phyloP scores from a whole-genome alignment of 179 eudicot species.

The Beta corolliflora region DNA sequence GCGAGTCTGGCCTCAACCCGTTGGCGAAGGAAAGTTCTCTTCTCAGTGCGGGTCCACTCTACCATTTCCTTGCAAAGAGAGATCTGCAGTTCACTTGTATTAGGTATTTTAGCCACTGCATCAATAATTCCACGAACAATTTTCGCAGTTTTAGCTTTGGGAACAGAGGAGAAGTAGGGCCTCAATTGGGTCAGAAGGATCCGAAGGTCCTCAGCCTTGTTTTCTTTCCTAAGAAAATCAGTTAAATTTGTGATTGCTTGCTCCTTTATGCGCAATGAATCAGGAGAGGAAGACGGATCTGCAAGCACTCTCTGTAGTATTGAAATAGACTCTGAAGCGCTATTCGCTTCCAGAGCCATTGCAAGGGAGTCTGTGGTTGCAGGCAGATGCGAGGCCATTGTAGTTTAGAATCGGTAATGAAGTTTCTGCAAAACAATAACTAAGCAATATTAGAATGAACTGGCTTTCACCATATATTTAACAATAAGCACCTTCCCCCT shows the following conservation, averaged over 20 bases:
- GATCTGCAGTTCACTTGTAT: slow-evolving; percentile 78
- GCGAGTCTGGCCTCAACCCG: slow-evolving; percentile 88
- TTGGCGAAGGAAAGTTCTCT: slow-evolving; percentile 86
- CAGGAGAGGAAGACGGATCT: slow-evolving; percentile 79
- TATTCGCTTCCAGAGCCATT: slow-evolving; percentile 68
- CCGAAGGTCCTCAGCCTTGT: slow-evolving; percentile 70
- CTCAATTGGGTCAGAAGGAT: slow-evolving; percentile 72
- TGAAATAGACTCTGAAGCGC: slow-evolving; percentile 66
- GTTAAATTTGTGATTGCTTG: slow-evolving; percentile 79
- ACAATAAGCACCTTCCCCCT: too few relatives aligned
- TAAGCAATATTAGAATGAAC: background rate
- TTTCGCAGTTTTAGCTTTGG: slow-evolving; percentile 96
- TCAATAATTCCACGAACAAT: slow-evolving; percentile 90
- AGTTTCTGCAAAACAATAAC: background rate
- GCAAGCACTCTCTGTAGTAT: slow-evolving; percentile 73
- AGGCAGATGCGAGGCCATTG: slow-evolving; percentile 74
- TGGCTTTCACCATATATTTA: too few relatives aligned
- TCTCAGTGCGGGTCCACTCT: slow-evolving; percentile 82
- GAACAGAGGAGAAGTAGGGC: slow-evolving; percentile 76
- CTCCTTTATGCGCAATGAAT: slow-evolving; percentile 73
- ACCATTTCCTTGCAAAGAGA: slow-evolving; percentile 93
- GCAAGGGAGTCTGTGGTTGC: slow-evolving; percentile 74
- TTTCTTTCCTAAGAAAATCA: slow-evolving; percentile 71
- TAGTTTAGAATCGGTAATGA: background rate
- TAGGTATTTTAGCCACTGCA: slow-evolving; percentile 86